These are phyloP conservation scores for Ottelia alismoides DNA, from an alignment of 106 monocot genomes.

Conservation along the genomic window DNA sequence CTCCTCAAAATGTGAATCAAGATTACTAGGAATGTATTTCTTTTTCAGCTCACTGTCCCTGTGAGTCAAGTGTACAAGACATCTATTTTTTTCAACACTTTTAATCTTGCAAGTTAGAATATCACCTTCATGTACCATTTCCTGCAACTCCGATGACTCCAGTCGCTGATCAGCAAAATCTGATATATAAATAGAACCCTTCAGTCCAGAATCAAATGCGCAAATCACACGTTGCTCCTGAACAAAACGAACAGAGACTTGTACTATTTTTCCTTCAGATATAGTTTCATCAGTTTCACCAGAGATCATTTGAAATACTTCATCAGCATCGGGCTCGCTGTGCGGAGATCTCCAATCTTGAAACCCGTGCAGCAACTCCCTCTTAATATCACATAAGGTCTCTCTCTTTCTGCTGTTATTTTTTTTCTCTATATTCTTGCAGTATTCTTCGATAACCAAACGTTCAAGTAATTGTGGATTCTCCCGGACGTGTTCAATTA, in stretches of 20 bases:
- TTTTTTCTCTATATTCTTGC: conserved; percentile 19
- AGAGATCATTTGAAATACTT: conserved; percentile 76
- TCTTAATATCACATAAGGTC: conserved; percentile 74
- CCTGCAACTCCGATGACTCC: conserved; percentile 29
- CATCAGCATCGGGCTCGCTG: conserved; percentile 62
- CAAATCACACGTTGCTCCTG: conserved; percentile 69
- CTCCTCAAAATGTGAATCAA: conserved; percentile 44
- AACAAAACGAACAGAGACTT: conserved; percentile 57
- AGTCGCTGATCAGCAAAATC: conserved; percentile 52
- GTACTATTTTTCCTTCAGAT: conserved; percentile 73
- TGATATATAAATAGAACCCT: conserved; percentile 33
- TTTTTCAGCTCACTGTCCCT: conserved; percentile 50
- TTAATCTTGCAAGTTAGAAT: conserved; percentile 78
- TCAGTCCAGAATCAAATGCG: conserved; percentile 77
- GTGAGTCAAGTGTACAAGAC: conserved; percentile 52
- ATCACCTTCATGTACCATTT: conserved; percentile 66
- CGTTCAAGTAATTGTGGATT: conserved; percentile 36
- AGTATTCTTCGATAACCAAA: conserved; percentile 61
- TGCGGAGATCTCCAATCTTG: conserved; percentile 57
- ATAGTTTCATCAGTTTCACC: conserved; percentile 97
- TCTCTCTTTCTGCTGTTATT: conserved; percentile 37
- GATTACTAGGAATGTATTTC: conserved; percentile 10
- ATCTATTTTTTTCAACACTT: conserved; percentile 53
- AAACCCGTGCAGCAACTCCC: conserved; percentile 78
- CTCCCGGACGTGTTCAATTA: conserved; percentile 78